Evolutionary conservation across 2,329 filamentous ascomycete species (phyloP).

Genomic region (Emergomyces africanus): DNA sequence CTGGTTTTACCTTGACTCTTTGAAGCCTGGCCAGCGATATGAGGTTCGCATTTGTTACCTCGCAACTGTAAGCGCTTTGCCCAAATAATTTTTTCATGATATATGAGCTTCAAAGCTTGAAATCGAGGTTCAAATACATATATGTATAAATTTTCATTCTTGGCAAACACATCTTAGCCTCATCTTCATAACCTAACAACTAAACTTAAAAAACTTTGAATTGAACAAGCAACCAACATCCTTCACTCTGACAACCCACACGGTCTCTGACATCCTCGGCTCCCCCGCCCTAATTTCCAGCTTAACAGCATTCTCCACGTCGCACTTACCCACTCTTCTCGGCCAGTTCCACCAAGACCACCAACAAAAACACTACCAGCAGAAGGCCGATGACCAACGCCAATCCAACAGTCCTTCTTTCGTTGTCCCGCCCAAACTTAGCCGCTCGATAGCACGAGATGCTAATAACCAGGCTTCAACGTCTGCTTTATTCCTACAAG

Average conservation of each 20-base stretch:
- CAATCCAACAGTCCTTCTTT: neutral
- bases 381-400: neutral
- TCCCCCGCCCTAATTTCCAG: slow-evolving; percentile 52
- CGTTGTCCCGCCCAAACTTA: slow-evolving; percentile 2
- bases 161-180: neutral
- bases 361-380: slow-evolving; percentile 8
- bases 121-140: neutral
- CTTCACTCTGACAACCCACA: slow-evolving; percentile 57
- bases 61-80: slow-evolving; percentile 56
- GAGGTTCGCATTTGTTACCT: slow-evolving; percentile 90
- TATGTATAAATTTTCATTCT: neutral
- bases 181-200: neutral
- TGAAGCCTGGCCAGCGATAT: slow-evolving; percentile 65
- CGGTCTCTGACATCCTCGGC: slow-evolving; percentile 48
- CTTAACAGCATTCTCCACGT: slow-evolving; percentile 48
- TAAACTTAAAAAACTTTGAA: neutral
- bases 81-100: neutral
- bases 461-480: neutral
- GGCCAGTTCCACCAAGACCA: slow-evolving; percentile 9
- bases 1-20: slow-evolving; percentile 64
- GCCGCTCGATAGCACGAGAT: neutral
- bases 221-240: slow-evolving; percentile 63
- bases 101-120: neutral
- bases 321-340: slow-evolving; percentile 28
- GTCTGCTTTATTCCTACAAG: slow-evolving; percentile 52